Base-by-base conservation (phyloP, 1,284 basidiomycete genomes). In the Rhodotorula mucilaginosa region DNA sequence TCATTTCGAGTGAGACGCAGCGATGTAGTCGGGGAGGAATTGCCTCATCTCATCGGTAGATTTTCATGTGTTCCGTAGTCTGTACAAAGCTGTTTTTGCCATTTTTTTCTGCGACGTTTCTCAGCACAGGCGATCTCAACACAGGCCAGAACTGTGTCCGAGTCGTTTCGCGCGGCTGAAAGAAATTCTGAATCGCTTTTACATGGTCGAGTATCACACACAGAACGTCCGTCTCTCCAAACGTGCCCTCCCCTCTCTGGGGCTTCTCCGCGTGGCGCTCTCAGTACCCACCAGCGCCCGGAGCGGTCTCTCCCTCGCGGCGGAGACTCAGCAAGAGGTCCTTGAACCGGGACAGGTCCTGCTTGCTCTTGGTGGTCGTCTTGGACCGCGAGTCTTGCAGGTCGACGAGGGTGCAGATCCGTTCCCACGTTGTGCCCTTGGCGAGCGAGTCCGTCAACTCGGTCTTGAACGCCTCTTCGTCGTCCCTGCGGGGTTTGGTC, bases 351-450 rank as follows among this genome's bases (percentile, higher is more conserved):
- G 87, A 84, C 69, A 98, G 85, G 80, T 99, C 97, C 2, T 90
- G 93, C 57, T 92, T 91, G 29, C 91, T 91, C n/a, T 93, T 88
- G 29, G 94, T 90, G 78, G 94, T 87, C 1, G 95, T 98, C 85
- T 98, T 99, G 84, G 90, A 92, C 83, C 85, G 93, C 69, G 93
- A 97, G 82, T 98, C 97, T 82, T 97, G 88, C 58, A 99, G 85
- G 75, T 95, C 93, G 70, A 98, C 83, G 66, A 90, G 83, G 61
- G 90, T 89, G 79, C 89, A 90, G 79, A 99, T 95, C 44, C 96
- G 89, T 77, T 93, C 88, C 97, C 97, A 99, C 10, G 95, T 95
- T 29, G 96, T 97, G 49, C 96, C 97, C 71, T 88, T 86, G 0
- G 92, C 90, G 67, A 99, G 87, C 31, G 89, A 88, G 65, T 89